Evolutionary conservation across 2,329 filamentous ascomycete species (phyloP).

Genomic region (Purpureocillium lavendulum): DNA sequence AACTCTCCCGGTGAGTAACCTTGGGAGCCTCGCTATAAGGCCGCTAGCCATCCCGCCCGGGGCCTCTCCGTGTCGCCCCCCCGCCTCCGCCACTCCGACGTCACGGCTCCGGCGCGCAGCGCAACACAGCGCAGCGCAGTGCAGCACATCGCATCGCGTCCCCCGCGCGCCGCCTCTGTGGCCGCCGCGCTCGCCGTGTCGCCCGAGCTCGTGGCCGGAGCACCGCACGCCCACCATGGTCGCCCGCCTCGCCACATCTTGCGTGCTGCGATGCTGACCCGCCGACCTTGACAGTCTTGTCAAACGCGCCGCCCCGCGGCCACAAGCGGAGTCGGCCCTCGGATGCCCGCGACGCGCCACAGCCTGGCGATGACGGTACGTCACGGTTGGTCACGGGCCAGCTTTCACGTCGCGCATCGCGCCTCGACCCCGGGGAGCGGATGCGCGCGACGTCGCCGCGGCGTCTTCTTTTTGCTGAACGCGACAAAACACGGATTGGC

Average conservation of each 20-base stretch:
- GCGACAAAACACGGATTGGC: too few relatives aligned
- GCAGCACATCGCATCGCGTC: conserved; percentile 4
- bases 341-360: conserved; percentile 46
- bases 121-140: too few relatives aligned
- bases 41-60: not conserved
- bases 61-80: conserved; percentile 9
- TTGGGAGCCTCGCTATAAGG: conserved; percentile 5
- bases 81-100: conserved; percentile 6
- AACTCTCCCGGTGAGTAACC: conserved; percentile 62
- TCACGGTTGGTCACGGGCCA: conserved; percentile 26
- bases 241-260: conserved; percentile 1
- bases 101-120: not conserved
- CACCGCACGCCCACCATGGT: conserved; percentile 2
- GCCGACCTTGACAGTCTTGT: conserved; percentile 31
- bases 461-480: not conserved
- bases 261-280: conserved; percentile 16
- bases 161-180: not conserved
- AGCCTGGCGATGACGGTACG: conserved; percentile 66
- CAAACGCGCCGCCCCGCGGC: conserved; percentile 52
- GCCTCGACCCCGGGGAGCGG: not conserved
- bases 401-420: conserved; percentile 9
- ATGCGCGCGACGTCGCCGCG: not conserved
- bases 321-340: conserved; percentile 75
- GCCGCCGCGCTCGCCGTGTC: not conserved
- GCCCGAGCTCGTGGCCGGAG: not conserved